Base-by-base conservation (phyloP, 202 grass and related monocot species). In the Carex sylvatica region DNA sequence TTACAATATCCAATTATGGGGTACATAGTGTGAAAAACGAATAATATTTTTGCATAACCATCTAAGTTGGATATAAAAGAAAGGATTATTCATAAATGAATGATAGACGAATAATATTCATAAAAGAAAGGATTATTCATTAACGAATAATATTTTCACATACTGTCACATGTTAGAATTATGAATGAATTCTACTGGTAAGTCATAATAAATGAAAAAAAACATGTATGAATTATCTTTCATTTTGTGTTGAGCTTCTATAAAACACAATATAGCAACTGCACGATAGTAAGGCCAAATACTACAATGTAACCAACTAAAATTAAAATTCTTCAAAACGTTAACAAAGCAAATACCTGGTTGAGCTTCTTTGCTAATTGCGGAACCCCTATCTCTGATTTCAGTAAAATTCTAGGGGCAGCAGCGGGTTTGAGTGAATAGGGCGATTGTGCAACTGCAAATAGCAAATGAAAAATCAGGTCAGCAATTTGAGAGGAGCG, bases 281-380 rank as follows among this genome's bases (percentile, higher is more conserved):
- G 65, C 7, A 69, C 5, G 16, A 36, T 36, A 77, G 70, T 31
- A 8, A 58, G 51, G 28, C 26, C 73, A 18, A 19, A 8, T 8
- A 11, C 14, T 18, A 76, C 72, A 31, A n/a, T 19, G 18, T 33
- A 56, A 56, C 14, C 5, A 56, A 24, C 7, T 77, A 35, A 58
- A 28, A 77, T 58, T 77, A 10, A 58, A 77, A 77, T 58, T 22
- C 13, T 36, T 28, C 35, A 15, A 83, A 40, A 65, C 24, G 9
- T 49, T 42, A 74, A 73, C 72, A 12, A 79, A 76, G 68, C 23
- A 68, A 77, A 54, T 87, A 99, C 96, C 88, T 90, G 92, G 28
- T 99, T 99, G 74, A 99, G 82, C 88, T 99, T 99, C 88, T 96
- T 99, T 52, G 96, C 96, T 87, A 99, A 86, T 65, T 99, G 91